Evolutionary conservation across 1,284 basidiomycete genomes (phyloP), one percentile per base, ranked within the genome.

Genomic region (Malassezia arunalokei): DNA sequence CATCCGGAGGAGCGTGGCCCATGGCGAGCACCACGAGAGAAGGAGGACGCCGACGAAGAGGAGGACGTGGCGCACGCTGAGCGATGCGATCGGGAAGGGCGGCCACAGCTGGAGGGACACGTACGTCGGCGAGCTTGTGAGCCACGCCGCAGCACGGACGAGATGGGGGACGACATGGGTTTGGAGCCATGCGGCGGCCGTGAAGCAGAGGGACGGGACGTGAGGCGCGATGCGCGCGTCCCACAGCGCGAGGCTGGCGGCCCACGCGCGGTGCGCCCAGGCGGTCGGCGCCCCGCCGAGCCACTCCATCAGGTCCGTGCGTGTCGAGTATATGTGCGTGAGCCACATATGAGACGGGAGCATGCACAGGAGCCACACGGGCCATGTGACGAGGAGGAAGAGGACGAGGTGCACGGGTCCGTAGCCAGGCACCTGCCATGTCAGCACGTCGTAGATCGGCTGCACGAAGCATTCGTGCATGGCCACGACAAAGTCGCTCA

Each of bases 1-100:
- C 24, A 60, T 57, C 24, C 66, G 65, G 33, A 71, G 56, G 6
- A 71, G 51, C 9, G 56, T 63, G 33, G 64, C 64, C 66, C 70
- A 73, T 6, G 71, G 68, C 15, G 71, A 61, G 47, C 66, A 69
- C 68, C 70, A 73, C 11, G 70, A 63, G 33, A 74, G 56, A 6
- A 61, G 57, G 5, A 71, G 30, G 0, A 62, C 60, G 31, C 71
- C 69, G n/a, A 58, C 24, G 3, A 64, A 35, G 48, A 71, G 63
- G 15, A 69, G 43, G 35, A 68, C 50, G 37, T 64, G 60, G n/a
- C 63, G 58, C n/a, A 72, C 45, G 5, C 59, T 52, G 39, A 74
- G 57, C 33, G 64, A 57, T 3, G 62, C 66, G 43, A 69, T 58
- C 7, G 71, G 68, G 55, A 70, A 68, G 6, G 70, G 64, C 15